Percentiles rank a stretch among this genome's conserved stretches.
Evolutionary conservation across 1,284 basidiomycete species (phyloP).

Genomic region (Athelia sp.): DNA sequence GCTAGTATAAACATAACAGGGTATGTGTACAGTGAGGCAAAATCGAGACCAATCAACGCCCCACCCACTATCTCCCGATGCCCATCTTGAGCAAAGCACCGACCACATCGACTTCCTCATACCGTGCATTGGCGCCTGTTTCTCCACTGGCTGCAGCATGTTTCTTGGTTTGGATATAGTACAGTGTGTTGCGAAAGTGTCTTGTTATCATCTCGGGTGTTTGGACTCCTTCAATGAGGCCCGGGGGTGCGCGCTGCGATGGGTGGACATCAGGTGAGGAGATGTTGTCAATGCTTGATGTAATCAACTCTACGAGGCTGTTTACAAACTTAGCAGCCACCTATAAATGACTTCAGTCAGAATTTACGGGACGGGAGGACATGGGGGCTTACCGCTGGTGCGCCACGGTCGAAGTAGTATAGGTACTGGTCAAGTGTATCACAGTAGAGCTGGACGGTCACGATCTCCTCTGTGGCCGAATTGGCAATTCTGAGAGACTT

Average conservation of each 20-base stretch:
- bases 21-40: too few species aligned
- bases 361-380: slow-evolving; percentile 1
- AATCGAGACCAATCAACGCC: neutral
- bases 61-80: slow-evolving; percentile 39
- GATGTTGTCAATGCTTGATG: slow-evolving; percentile 84
- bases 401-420: slow-evolving; percentile 90
- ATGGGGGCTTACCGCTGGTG: slow-evolving; percentile 66
- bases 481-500: slow-evolving; percentile 92
- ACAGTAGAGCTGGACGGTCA: slow-evolving; percentile 90
- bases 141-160: slow-evolving; percentile 34
- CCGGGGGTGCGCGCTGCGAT: slow-evolving; percentile 72
- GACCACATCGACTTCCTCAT: slow-evolving; percentile 82
- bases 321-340: slow-evolving; percentile 93
- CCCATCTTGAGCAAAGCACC: slow-evolving; percentile 88
- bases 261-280: slow-evolving; percentile 81
- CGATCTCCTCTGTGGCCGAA: slow-evolving; percentile 90
- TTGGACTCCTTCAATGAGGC: slow-evolving; percentile 85
- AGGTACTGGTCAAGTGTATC: slow-evolving; percentile 92
- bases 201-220: slow-evolving; percentile 88
- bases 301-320: slow-evolving; percentile 89
- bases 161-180: slow-evolving; percentile 80
- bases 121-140: slow-evolving; percentile 34
- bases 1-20: too few species aligned
- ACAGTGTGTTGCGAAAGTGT: slow-evolving; percentile 89
- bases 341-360: slow-evolving; percentile 31